phyloP scores from a whole-genome alignment of 2,329 filamentous ascomycete species.

The Trichoderma endophyticum region DNA sequence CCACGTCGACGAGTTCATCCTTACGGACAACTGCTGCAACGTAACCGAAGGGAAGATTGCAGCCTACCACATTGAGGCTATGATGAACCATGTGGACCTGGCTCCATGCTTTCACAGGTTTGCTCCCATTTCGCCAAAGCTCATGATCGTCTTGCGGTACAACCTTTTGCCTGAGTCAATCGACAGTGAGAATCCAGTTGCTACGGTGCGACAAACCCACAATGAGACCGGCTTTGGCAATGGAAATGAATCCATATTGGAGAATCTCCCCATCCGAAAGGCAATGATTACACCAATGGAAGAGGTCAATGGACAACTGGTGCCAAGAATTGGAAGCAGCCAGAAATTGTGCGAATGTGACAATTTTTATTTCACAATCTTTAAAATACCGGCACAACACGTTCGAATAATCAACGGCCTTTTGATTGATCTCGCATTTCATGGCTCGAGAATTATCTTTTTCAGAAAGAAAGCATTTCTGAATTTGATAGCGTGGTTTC shows the following conservation, averaged over 20 bases:
- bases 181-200: neutral
- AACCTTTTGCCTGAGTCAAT: neutral
- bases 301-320: neutral
- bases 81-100: neutral
- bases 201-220: neutral
- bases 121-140: neutral
- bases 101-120: neutral
- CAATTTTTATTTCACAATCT: neutral
- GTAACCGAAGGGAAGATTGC: neutral
- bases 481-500: neutral
- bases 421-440: neutral
- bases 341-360: neutral
- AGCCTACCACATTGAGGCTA: neutral
- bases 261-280: neutral
- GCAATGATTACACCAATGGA: neutral
- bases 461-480: neutral
- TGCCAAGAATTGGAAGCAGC: neutral
- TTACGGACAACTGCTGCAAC: neutral
- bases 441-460: slow-evolving; percentile 7
- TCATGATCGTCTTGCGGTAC: neutral
- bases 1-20: neutral
- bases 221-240: no score
- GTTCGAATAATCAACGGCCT: neutral
- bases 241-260: neutral
- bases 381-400: neutral